Evolutionary conservation across 176 grass and related monocot species (phyloP), one percentile per base, ranked within the genome.

Genomic region (Zea mays): DNA sequence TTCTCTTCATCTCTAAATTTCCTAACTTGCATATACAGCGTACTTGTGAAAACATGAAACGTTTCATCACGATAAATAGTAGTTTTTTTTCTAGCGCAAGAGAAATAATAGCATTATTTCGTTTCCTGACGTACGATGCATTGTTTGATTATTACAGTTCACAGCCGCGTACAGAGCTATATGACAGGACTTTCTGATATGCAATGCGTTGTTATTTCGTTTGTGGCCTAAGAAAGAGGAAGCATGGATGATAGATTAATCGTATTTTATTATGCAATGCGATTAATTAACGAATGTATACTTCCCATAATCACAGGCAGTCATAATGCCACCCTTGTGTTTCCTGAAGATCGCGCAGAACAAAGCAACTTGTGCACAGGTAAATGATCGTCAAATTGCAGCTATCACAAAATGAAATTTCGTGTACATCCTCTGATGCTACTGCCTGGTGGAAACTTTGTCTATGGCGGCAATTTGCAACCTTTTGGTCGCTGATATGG

Each of bases 281-380:
- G 8, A 60, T 27, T 58, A 21, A 11, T 60, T 27, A 27, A 27
- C 1, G 9, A 11, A 2, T 60, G 9, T 60, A 27, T 35, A 27
- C 14, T 58, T 45, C 69, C 21, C 34, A 41, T 38, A 7, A 75
- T 86, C 43, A 62, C 91, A 97, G 91, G 89, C 91, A 7, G 19
- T 98, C 52, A 79, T 98, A 94, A 90, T 98, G 78, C 95, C 95
- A 2, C 80, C 95, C 13, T 64, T 98, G 17, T 98, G 95, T 73
- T 98, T 92, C 80, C 65, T 98, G 83, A 92, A 85, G 91, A 98
- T 94, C n/a, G 39, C 40, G 8, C 46, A 83, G 57, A 88, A 85
- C 42, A 94, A 98, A 86, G 89, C 95, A n/a, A 94, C 89, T 78
- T 38, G 42, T 35, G 5, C 62, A 4, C 91, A 98, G 91, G 95